These are phyloP conservation scores for Lithospermum erythrorhizon DNA, from an alignment of 257 asterid genomes.

Conservation along the genomic window DNA sequence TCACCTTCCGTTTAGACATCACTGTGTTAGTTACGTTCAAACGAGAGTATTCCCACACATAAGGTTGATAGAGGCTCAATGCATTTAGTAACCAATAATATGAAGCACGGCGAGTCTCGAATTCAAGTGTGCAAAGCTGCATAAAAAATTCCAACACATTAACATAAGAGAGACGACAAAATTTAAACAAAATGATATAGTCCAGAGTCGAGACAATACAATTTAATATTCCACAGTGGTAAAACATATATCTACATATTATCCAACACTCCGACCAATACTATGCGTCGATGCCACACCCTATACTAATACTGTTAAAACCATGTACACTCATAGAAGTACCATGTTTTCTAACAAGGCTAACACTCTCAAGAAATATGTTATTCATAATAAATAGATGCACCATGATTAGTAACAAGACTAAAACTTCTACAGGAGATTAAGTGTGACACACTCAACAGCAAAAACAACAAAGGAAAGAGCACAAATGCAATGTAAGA, in stretches of 20 bases:
- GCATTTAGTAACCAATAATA: slow-evolving; percentile 87
- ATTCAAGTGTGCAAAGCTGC: slow-evolving; percentile 93
- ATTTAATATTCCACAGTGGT: not conserved
- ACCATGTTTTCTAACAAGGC: no score
- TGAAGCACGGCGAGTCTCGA: slow-evolving; percentile 91
- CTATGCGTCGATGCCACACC: no score
- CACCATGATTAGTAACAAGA: no score
- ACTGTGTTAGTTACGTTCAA: slow-evolving; percentile 75
- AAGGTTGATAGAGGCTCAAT: slow-evolving; percentile 70
- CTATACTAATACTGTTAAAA: no score
- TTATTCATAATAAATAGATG: no score
- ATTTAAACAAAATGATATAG: not conserved
- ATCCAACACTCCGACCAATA: no score
- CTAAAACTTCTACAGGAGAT: no score
- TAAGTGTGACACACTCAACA: no score
- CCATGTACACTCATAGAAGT: no score
- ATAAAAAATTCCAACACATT: not conserved
- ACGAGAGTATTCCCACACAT: slow-evolving; percentile 91
- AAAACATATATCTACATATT: not conserved
- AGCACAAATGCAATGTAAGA: no score
- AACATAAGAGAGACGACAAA: not conserved
- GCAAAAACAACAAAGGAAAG: no score
- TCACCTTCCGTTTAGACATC: slow-evolving; percentile 93
- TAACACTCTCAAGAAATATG: no score
- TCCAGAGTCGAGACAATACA: not conserved